Evolutionary conservation across 1,284 basidiomycete genomes (phyloP).

Genomic region (Cryptococcus sp.): DNA sequence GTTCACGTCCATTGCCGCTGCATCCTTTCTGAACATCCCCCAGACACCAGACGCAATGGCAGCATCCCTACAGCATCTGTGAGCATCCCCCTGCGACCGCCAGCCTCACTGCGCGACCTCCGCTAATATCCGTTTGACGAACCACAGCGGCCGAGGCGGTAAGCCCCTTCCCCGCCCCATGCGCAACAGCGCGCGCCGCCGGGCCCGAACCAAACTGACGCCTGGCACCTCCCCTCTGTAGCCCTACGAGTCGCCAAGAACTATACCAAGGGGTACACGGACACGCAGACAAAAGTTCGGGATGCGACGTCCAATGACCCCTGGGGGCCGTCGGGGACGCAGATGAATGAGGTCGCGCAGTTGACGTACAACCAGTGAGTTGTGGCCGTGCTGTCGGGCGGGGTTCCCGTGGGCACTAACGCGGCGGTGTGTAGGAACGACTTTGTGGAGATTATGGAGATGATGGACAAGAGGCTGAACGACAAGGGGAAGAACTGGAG

Average conservation of each 20-base stretch:
- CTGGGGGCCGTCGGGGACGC: slow-evolving; percentile 96
- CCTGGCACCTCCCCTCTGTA: slow-evolving; percentile 12
- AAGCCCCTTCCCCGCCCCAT: slow-evolving; percentile 8
- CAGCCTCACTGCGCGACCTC: slow-evolving; percentile 1
- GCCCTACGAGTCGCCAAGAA: slow-evolving; percentile 86
- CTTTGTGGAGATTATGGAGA: slow-evolving; percentile 99
- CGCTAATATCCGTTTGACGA: no score
- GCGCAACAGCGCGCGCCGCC: no score
- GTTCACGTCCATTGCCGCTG: not conserved
- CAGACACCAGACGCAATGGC: slow-evolving; percentile 28
- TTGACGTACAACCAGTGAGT: slow-evolving; percentile 95
- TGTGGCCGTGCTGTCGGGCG: not conserved
- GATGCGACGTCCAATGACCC: slow-evolving; percentile 99
- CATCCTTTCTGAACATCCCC: not conserved
- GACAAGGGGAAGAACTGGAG: slow-evolving; percentile 99
- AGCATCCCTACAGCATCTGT: slow-evolving; percentile 47
- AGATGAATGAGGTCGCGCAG: slow-evolving; percentile 99
- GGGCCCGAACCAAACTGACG: not conserved
- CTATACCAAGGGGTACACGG: slow-evolving; percentile 91
- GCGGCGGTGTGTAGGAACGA: slow-evolving; percentile 63
- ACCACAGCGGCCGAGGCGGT: slow-evolving; percentile 46
- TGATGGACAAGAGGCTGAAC: slow-evolving; percentile 97
- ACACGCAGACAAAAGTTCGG: slow-evolving; percentile 78
- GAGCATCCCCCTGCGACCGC: slow-evolving; percentile 10
- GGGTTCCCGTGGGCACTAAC: not conserved